These are phyloP conservation scores for Coniochaeta prunicola DNA, from an alignment of 2,329 filamentous ascomycete genomes.

Conservation along the genomic window DNA sequence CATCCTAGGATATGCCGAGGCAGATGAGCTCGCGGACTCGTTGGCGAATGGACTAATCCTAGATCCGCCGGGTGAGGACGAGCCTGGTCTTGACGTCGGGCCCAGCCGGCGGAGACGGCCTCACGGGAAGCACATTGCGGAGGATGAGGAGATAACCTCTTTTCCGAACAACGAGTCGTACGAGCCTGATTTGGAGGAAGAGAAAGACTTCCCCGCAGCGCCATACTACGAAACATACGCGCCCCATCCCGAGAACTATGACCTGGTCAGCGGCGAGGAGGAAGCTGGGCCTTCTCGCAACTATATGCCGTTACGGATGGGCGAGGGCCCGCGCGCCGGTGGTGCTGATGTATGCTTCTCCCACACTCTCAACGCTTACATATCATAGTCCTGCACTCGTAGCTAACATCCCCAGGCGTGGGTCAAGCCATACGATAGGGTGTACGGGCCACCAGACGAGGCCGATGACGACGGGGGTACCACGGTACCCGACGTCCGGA, in stretches of 20 bases:
- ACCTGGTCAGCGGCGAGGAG: neutral
- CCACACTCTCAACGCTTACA: neutral
- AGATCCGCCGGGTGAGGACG: neutral
- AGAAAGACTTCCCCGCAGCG: neutral
- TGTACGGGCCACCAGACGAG: neutral
- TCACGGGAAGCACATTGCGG: neutral
- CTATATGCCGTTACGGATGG: neutral
- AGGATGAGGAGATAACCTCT: too few relatives aligned
- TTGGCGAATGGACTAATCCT: neutral
- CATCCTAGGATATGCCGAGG: slow-evolving; percentile 4
- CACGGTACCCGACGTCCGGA: neutral
- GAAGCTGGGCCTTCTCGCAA: neutral
- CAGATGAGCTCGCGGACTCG: neutral
- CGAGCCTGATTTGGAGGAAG: too few relatives aligned
- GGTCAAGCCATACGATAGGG: neutral
- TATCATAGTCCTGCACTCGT: too few relatives aligned
- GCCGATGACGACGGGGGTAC: neutral
- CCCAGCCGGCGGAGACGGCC: neutral
- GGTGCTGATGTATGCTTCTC: neutral
- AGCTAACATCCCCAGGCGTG: neutral
- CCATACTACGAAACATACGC: neutral
- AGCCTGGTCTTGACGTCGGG: neutral
- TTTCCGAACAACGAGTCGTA: too few relatives aligned
- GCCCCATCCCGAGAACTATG: neutral
- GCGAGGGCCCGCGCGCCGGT: neutral